A percentile compares a stretch with the other conserved stretches of the same genome.
phyloP scores from a whole-genome alignment of 1,284 basidiomycete genomes.

The Fistulinella staudtii region DNA sequence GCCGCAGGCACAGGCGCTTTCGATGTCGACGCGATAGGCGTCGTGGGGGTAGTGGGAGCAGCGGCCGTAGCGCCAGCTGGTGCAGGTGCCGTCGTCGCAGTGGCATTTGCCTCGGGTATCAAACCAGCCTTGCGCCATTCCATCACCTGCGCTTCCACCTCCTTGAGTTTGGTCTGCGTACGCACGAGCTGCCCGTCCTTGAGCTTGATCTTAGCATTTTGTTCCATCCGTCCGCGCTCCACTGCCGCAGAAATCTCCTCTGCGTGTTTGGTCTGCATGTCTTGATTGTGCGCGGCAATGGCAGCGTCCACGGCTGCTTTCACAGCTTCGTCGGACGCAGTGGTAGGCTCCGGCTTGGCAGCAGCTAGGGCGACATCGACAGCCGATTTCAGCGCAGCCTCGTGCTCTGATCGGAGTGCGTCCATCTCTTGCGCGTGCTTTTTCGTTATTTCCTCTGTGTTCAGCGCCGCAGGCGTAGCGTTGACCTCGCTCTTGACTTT shows the following conservation, averaged over 20 bases:
- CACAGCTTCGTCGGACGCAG: conserved; percentile 29
- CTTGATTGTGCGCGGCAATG: conserved; percentile 46
- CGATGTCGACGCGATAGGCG: conserved; percentile 21
- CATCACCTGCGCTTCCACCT: conserved; percentile 58
- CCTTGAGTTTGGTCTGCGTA: conserved; percentile 57
- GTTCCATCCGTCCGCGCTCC: conserved; percentile 63
- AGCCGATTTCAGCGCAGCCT: conserved; percentile 52
- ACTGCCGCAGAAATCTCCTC: conserved; percentile 60
- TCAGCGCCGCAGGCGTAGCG: conserved; percentile 14
- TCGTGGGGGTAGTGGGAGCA: conserved; percentile 21
- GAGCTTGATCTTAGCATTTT: conserved; percentile 54
- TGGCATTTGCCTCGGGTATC: conserved; percentile 33
- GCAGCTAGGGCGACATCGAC: conserved; percentile 46
- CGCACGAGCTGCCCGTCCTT: conserved; percentile 65
- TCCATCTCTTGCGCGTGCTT: conserved; percentile 59
- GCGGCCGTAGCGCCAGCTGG: conserved; percentile 19
- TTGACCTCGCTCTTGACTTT: conserved; percentile 47
- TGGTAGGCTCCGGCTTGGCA: conserved; percentile 36
- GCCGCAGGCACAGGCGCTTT: conserved; percentile 6
- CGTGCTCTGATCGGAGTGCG: conserved; percentile 51
- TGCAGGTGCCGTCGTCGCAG: conserved; percentile 17
- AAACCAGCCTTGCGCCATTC: conserved; percentile 52
- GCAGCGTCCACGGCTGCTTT: conserved; percentile 49
- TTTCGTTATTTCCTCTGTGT: conserved; percentile 41
- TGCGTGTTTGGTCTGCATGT: conserved; percentile 43